Percentiles rank a stretch among this genome's conserved stretches.
phyloP scores from a whole-genome alignment of 2,329 filamentous ascomycete genomes.

The Alternaria angustiovoidea region DNA sequence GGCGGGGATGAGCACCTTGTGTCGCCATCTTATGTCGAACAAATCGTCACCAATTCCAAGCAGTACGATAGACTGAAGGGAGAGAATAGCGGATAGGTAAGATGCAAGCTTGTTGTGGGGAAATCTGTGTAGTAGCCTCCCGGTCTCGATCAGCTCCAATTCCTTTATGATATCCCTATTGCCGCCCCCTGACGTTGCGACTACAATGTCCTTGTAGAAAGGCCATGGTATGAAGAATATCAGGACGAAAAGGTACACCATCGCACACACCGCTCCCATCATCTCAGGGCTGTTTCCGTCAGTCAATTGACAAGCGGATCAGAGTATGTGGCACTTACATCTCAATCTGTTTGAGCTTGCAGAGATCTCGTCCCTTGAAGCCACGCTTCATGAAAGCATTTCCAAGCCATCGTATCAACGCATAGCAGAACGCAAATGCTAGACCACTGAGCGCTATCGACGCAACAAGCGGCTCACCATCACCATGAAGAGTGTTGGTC shows the following conservation, averaged over 20 bases:
- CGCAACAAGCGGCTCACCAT: slow-evolving; percentile 88
- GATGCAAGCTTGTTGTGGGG: slow-evolving; percentile 97
- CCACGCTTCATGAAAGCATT: slow-evolving; percentile 87
- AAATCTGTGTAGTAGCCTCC: slow-evolving; percentile 87
- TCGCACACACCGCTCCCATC: slow-evolving; percentile 92
- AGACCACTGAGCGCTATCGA: slow-evolving; percentile 86
- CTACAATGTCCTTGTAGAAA: slow-evolving; percentile 98
- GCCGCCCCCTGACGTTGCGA: slow-evolving; percentile 90
- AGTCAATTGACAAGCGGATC: slow-evolving; percentile 15
- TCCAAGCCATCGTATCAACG: slow-evolving; percentile 92
- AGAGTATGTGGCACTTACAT: slow-evolving; percentile 63
- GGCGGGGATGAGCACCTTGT: slow-evolving; percentile 98
- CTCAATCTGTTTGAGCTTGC: slow-evolving; percentile 76
- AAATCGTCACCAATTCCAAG: slow-evolving; percentile 95
- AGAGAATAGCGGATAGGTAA: slow-evolving; percentile 92
- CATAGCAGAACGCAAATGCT: slow-evolving; percentile 82
- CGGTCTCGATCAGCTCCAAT: slow-evolving; percentile 76
- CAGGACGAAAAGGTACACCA: slow-evolving; percentile 87
- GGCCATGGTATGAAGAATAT: slow-evolving; percentile 96
- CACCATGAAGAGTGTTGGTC: slow-evolving; percentile 78
- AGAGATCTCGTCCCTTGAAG: slow-evolving; percentile 88
- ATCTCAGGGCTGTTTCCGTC: slow-evolving; percentile 74
- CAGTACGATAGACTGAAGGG: slow-evolving; percentile 87
- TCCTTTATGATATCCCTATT: slow-evolving; percentile 86
- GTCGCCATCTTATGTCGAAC: slow-evolving; percentile 97